A percentile compares a stretch with the other conserved stretches of the same genome.
These are phyloP conservation scores for Amaranthus hypochondriacus DNA, from an alignment of 148 eudicot genomes.

Conservation along the genomic window DNA sequence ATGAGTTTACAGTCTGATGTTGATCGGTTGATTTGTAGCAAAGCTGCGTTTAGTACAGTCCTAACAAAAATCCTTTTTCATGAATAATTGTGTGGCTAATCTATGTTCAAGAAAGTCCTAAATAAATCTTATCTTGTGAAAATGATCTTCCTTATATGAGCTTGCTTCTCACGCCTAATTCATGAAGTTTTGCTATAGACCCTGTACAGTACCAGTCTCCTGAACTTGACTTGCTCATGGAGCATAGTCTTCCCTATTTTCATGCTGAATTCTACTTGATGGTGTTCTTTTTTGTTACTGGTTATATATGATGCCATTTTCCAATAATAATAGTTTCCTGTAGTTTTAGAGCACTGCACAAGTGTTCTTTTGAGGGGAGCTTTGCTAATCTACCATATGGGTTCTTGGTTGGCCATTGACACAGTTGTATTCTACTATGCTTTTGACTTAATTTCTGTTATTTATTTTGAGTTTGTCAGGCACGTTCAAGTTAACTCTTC, in stretches of 20 bases:
- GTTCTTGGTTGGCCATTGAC: not conserved
- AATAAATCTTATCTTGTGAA: not conserved
- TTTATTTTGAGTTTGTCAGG: constrained; percentile 35
- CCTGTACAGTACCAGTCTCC: not conserved
- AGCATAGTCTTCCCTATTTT: not conserved
- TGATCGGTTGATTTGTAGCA: too few species aligned
- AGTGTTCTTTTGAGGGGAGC: not conserved
- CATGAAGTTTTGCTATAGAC: not conserved
- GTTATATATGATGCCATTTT: not conserved
- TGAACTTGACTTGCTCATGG: not conserved
- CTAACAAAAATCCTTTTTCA: too few species aligned
- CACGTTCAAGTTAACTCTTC: constrained; percentile 67
- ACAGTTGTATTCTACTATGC: not conserved
- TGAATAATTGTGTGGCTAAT: too few species aligned
- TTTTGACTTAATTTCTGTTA: constrained; percentile 10
- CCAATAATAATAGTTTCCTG: not conserved
- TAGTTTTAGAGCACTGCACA: not conserved
- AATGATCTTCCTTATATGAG: not conserved
- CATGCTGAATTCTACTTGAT: not conserved
- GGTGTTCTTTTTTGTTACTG: not conserved
- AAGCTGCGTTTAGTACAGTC: too few species aligned
- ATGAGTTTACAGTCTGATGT: too few species aligned
- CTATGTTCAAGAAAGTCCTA: too few species aligned
- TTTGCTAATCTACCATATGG: not conserved
- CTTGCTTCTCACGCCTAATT: too few species aligned